phyloP scores from a whole-genome alignment of 2,329 filamentous ascomycete genomes.

The Arthrobotrys sphaeroides region DNA sequence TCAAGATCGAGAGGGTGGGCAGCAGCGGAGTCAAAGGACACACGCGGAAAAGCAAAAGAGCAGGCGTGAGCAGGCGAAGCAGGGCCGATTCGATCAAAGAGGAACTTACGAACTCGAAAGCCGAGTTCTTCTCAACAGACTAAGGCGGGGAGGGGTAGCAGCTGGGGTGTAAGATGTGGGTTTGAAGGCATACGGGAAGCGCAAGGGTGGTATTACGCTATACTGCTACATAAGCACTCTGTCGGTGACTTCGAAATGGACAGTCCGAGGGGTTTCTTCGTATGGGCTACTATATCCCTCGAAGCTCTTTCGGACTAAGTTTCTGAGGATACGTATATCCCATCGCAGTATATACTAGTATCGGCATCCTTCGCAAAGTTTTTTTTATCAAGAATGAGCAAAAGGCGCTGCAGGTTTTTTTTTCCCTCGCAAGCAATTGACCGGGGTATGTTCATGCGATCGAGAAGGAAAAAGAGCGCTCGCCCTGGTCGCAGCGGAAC shows the following conservation, averaged over 20 bases:
- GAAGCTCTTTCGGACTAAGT: background rate
- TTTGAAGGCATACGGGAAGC: slow-evolving; percentile 24
- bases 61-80: slow-evolving; percentile 50
- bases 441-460: slow-evolving; percentile 50
- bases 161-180: slow-evolving; percentile 8
- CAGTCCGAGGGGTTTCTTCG: background rate
- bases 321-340: background rate
- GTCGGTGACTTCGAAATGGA: slow-evolving; percentile 21
- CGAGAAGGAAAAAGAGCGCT: slow-evolving; percentile 43
- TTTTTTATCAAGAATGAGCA: slow-evolving; percentile 3
- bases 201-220: slow-evolving; percentile 20
- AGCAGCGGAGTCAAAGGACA: too few relatives aligned
- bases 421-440: slow-evolving; percentile 26
- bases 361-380: slow-evolving; percentile 8
- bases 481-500: slow-evolving; percentile 43
- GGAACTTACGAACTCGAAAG: slow-evolving; percentile 50
- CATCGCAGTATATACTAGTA: too few relatives aligned
- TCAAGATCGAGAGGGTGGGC: background rate
- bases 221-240: slow-evolving; percentile 6
- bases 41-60: slow-evolving; percentile 23
- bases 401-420: slow-evolving; percentile 28
- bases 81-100: slow-evolving; percentile 41
- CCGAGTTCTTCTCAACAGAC: slow-evolving; percentile 24
- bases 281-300: background rate
- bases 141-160: slow-evolving; percentile 32